These are phyloP conservation scores for Tricholoma terreum DNA, from an alignment of 768 basidiomycete species.

Conservation along the genomic window DNA sequence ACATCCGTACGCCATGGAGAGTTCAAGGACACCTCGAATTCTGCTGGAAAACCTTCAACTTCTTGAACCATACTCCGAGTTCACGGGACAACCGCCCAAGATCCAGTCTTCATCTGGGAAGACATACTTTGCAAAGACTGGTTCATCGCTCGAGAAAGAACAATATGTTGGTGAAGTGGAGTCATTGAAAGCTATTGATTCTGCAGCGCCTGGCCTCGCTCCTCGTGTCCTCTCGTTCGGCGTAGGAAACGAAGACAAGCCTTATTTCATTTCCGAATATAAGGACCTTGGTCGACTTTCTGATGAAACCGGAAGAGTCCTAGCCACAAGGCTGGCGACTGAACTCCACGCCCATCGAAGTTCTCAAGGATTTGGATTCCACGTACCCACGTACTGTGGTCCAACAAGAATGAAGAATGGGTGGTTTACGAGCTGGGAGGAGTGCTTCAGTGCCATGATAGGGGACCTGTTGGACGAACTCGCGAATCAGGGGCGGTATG, in stretches of 20 bases:
- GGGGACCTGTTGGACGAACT: conserved; percentile 53
- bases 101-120: conserved; percentile 56
- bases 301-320: conserved; percentile 39
- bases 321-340: conserved; percentile 61
- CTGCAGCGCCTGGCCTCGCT: conserved; percentile 65
- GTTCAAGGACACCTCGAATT: conserved; percentile 19
- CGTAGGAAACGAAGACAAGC: conserved; percentile 36
- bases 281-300: conserved; percentile 53
- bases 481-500: conserved; percentile 35
- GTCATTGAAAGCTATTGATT: conserved; percentile 59
- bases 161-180: conserved; percentile 70
- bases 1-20: not conserved
- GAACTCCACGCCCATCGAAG: conserved; percentile 63
- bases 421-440: conserved; percentile 70
- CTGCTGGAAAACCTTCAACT: conserved; percentile 43
- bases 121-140: conserved; percentile 62
- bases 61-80: conserved; percentile 50
- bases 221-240: conserved; percentile 57
- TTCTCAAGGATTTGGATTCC: conserved; percentile 62
- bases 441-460: conserved; percentile 63
- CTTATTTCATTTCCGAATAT: conserved; percentile 76
- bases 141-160: conserved; percentile 48
- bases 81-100: conserved; percentile 42
- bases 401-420: conserved; percentile 68
- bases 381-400: conserved; percentile 75